phyloP scores from a whole-genome alignment of 768 basidiomycete genomes.

The Suillus discolor region DNA sequence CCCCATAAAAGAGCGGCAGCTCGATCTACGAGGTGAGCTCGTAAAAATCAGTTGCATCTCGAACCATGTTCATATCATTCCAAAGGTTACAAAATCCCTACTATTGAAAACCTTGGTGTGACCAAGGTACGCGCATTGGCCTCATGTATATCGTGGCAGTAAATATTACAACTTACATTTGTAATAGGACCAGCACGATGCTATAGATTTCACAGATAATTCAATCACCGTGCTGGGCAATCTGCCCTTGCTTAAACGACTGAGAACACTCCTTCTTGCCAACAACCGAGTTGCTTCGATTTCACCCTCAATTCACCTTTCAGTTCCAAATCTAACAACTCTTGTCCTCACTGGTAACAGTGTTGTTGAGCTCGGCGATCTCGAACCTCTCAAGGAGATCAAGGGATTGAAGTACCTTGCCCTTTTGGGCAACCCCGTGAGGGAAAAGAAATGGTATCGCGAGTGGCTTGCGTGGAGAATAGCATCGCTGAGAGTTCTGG shows the following conservation, averaged over 20 bases:
- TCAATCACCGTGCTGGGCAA: conserved; percentile 81
- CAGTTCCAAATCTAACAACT: conserved; percentile 81
- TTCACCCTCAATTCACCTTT: conserved; percentile 79
- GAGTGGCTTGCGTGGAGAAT: conserved; percentile 93
- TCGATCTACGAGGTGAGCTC: conserved; percentile 82
- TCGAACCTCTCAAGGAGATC: conserved; percentile 80
- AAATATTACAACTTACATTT: conserved; percentile 19
- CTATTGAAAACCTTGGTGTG: conserved; percentile 95
- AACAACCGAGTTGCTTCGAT: conserved; percentile 89
- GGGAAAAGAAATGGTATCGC: conserved; percentile 94
- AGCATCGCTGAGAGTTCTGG: conserved; percentile 86
- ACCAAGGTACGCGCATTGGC: conserved; percentile 61
- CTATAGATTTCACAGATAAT: conserved; percentile 94
- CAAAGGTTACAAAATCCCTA: conserved; percentile 89
- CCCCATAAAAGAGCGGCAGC: conserved; percentile 85
- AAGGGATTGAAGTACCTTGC: conserved; percentile 74
- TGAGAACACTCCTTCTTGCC: conserved; percentile 81
- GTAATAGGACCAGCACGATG: conserved; percentile 86
- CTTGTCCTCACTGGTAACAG: conserved; percentile 86
- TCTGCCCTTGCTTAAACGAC: conserved; percentile 82
- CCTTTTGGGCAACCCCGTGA: conserved; percentile 80
- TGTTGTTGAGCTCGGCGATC: conserved; percentile 78
- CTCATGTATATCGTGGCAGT: conserved; percentile 16
- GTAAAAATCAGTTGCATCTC: conserved; percentile 15
- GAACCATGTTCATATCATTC: conserved; percentile 19